These are phyloP conservation scores for Chalaropsis thielavioides DNA, from an alignment of 2,329 filamentous ascomycete species.

Conservation along the genomic window DNA sequence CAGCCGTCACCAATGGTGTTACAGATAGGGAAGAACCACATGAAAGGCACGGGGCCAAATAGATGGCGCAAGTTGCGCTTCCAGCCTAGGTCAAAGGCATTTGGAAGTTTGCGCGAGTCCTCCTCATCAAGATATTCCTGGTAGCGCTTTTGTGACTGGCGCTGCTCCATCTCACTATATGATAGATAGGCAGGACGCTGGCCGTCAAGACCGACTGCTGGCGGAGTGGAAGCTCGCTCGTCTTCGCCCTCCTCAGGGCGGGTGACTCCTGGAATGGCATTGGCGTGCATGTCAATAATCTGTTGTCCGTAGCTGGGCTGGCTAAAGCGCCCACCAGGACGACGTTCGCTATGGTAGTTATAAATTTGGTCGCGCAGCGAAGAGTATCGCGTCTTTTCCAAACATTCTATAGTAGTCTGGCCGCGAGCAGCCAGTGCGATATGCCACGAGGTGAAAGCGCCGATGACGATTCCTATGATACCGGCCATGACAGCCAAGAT, in stretches of 20 bases:
- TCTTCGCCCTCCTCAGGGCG: constrained; percentile 70
- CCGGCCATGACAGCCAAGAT: constrained; percentile 74
- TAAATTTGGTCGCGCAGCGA: constrained; percentile 59
- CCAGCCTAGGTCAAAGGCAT: constrained; percentile 85
- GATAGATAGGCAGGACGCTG: constrained; percentile 32
- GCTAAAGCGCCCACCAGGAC: constrained; percentile 33
- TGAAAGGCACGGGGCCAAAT: constrained; percentile 55
- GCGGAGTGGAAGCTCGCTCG: constrained; percentile 22
- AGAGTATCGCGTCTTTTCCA: constrained; percentile 91
- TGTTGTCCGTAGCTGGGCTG: constrained; percentile 54
- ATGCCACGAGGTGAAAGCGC: constrained; percentile 86
- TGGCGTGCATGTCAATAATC: constrained; percentile 66
- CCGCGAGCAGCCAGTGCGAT: constrained; percentile 63
- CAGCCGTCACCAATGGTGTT: constrained; percentile 88
- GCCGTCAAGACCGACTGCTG: constrained; percentile 23
- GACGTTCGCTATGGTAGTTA: constrained; percentile 42
- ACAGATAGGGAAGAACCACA: constrained; percentile 70
- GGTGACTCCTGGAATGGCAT: constrained; percentile 65
- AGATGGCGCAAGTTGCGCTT: constrained; percentile 65
- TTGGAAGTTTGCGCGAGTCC: constrained; percentile 74
- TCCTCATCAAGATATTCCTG: constrained; percentile 75
- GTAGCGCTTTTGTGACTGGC: constrained; percentile 40
- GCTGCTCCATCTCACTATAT: constrained; percentile 41
- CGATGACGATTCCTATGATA: constrained; percentile 80
- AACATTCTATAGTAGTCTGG: constrained; percentile 87